Evolutionary conservation across 768 basidiomycete genomes (phyloP), one percentile per base, ranked within the genome.

Genomic region (Agrocybe pediades): DNA sequence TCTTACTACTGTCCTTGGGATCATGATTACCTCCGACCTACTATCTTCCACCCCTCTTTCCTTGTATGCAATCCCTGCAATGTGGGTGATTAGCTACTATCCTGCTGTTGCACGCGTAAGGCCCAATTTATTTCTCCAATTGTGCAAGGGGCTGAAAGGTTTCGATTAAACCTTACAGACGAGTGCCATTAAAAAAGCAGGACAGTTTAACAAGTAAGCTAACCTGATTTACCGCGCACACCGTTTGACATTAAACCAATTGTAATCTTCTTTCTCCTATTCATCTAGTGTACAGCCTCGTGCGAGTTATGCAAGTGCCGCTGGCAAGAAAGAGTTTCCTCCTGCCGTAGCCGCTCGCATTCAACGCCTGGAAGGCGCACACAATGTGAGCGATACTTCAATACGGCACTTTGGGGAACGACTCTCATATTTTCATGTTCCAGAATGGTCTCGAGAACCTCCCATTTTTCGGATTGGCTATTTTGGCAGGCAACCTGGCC

Each of bases 1-100:
- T 9, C 30, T 20, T 16, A 20, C 21, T 6, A 24, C 24, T 6
- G 13, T 9, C 40, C 24, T n/a, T 25, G 25, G 11, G 19, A n/a
- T 17, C 30, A 29, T 26, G 25, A 24, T 19, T 26, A 42, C 17
- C 39, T 58, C 58, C 53, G 24, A 48, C 8, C 56, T 53, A 2
- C 56, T 62, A 23, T 54, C 56, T 4, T 62, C n/a, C n/a, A n/a
- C 61, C 33, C 63, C 69, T 26, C 63, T 71, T 21, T 71, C 70
- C 2, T 51, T 76, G n/a, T 76, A 73, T 54, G 71, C 74, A 11
- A 71, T 76, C 30, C 74, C 74, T 17, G 58, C 66, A 1, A 68
- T 70, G 56, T 72, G 65, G 60, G 59, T 70, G 17, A 59, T 67
- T 16, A 67, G 63, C 11, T 67, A 70, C 49, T 72, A 69, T 30